phyloP scores from a whole-genome alignment of 2,329 filamentous ascomycete genomes.

The Fusarium avenaceum region DNA sequence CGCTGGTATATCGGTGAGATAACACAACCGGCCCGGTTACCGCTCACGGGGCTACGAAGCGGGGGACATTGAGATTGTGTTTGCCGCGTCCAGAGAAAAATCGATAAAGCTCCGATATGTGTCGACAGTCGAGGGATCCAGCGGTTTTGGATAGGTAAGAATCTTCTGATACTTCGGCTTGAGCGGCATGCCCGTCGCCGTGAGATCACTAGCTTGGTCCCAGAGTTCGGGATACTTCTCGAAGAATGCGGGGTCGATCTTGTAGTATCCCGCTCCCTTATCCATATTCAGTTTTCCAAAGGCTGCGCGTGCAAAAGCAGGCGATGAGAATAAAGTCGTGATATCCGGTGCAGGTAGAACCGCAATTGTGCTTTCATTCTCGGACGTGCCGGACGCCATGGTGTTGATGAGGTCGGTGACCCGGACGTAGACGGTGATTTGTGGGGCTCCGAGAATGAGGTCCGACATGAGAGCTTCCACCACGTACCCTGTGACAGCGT shows the following conservation, averaged over 20 bases:
- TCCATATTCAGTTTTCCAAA: conserved; percentile 52
- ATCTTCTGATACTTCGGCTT: conserved; percentile 49
- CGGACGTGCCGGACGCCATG: conserved; percentile 35
- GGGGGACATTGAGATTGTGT: conserved; percentile 32
- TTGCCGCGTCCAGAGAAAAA: conserved; percentile 50
- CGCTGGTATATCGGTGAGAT: not conserved
- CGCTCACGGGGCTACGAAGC: not conserved
- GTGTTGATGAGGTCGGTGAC: conserved; percentile 51
- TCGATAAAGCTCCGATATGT: conserved; percentile 53
- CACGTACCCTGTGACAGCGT: conserved; percentile 52
- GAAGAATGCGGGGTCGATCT: conserved; percentile 53
- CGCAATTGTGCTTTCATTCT: conserved; percentile 1
- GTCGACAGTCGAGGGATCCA: conserved; percentile 49
- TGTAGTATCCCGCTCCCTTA: conserved; percentile 51
- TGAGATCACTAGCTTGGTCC: conserved; percentile 46
- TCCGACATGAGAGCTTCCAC: conserved; percentile 51
- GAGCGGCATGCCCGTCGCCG: conserved; percentile 49
- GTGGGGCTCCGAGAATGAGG: conserved; percentile 45
- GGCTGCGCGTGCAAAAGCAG: conserved; percentile 44
- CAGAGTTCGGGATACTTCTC: conserved; percentile 52
- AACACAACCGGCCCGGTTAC: conserved; percentile 5
- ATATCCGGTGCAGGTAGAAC: conserved; percentile 47
- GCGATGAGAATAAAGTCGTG: conserved; percentile 42
- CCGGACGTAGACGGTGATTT: conserved; percentile 48
- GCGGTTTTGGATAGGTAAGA: conserved; percentile 50